Conservation (phyloP, 345 rosid species). For the Litchi chinensis region DNA sequence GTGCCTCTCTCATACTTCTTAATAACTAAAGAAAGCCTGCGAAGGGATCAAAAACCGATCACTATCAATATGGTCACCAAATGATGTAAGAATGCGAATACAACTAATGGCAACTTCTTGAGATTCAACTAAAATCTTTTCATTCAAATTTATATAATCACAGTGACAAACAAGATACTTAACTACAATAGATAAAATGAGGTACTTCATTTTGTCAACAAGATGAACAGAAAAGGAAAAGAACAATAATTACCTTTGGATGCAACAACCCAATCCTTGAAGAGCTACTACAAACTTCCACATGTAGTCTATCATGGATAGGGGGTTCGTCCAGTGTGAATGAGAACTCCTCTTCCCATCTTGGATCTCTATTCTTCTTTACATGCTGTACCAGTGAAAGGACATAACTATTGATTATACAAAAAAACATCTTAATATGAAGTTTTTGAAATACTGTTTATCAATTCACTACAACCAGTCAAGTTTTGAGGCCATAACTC, state of each 20-base stretch:
- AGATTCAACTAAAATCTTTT: background rate
- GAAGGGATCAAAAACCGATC: background rate
- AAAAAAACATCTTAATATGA: background rate
- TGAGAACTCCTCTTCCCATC: conserved; percentile 89
- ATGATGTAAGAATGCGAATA: background rate
- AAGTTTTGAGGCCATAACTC: background rate
- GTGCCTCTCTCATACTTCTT: too few species aligned
- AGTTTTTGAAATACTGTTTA: background rate
- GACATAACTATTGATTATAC: conserved; percentile 8
- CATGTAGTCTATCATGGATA: conserved; percentile 62
- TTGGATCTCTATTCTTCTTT: conserved; percentile 93
- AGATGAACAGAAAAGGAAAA: background rate
- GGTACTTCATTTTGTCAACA: background rate
- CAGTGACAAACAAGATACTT: background rate
- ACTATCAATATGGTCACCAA: background rate
- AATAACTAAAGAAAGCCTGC: too few species aligned
- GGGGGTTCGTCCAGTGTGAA: conserved; percentile 86
- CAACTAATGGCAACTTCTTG: background rate
- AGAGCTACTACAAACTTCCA: conserved; percentile 80
- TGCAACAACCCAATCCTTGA: conserved; percentile 82
- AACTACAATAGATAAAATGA: background rate
- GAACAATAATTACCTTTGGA: conserved; percentile 65
- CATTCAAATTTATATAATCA: too few species aligned
- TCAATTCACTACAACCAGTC: background rate
- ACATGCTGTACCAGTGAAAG: conserved; percentile 45